These are phyloP conservation scores for Aspergillus neotritici DNA, from an alignment of 2,329 filamentous ascomycete genomes.

Conservation along the genomic window DNA sequence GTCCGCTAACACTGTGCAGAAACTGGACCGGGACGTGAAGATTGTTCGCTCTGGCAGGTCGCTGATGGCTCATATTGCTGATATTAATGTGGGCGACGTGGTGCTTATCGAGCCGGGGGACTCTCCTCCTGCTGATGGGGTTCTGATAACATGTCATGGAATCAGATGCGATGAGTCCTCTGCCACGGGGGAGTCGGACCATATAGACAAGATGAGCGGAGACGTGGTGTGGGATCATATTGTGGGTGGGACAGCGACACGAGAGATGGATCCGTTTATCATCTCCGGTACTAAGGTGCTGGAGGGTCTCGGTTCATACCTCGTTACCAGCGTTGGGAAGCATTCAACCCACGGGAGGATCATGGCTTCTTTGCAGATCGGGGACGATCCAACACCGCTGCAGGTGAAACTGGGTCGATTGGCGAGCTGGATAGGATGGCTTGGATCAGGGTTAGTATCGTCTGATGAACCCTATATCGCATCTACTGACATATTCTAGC, in stretches of 20 bases:
- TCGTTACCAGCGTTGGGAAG: conserved; percentile 67
- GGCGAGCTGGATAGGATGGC: conserved; percentile 68
- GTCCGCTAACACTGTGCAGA: conserved; percentile 1
- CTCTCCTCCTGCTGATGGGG: conserved; percentile 61
- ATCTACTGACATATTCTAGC: background rate
- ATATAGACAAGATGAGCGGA: conserved; percentile 7
- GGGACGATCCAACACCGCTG: conserved; percentile 67
- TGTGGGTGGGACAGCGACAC: too few relatives aligned
- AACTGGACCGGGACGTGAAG: conserved; percentile 60
- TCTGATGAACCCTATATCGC: background rate
- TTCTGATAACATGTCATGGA: conserved; percentile 54
- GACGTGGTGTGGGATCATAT: background rate
- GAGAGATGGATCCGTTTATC: conserved; percentile 60
- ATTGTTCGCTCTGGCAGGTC: conserved; percentile 54
- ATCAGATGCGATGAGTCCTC: conserved; percentile 20
- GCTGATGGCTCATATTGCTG: conserved; percentile 47
- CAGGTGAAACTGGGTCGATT: conserved; percentile 68
- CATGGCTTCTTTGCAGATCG: conserved; percentile 67
- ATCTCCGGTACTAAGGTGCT: conserved; percentile 68
- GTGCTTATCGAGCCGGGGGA: conserved; percentile 48
- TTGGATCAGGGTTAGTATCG: conserved; percentile 46
- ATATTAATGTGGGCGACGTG: conserved; percentile 44
- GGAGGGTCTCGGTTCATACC: conserved; percentile 65
- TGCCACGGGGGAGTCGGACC: conserved; percentile 15
- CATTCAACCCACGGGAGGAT: conserved; percentile 69